Evolutionary conservation across 192 early-diverging fungal genomes (phyloP).

Genomic region (Backusella tuberculispora): DNA sequence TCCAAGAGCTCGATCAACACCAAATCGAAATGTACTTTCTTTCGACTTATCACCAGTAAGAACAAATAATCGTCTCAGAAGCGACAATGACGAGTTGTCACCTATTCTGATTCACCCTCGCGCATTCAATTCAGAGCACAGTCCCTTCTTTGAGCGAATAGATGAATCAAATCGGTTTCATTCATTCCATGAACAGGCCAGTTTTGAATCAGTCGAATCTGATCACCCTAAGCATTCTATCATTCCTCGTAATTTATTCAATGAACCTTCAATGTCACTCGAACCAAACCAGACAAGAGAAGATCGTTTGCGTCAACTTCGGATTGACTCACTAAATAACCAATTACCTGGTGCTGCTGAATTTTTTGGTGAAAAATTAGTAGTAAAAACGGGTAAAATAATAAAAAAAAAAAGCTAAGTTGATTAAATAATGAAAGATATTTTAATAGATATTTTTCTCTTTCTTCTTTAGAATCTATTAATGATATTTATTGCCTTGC

Average conservation of each 20-base stretch:
- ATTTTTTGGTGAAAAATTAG: conserved; percentile 71
- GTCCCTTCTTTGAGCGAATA: conserved; percentile 6
- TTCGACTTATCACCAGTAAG: not conserved
- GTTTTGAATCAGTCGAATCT: not conserved
- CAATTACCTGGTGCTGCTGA: conserved; percentile 59
- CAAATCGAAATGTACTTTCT: not conserved
- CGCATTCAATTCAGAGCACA: not conserved
- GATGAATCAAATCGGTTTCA: not conserved
- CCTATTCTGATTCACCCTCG: not conserved
- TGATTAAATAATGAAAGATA: not conserved
- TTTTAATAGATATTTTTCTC: conserved; percentile 7
- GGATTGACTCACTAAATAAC: conserved; percentile 56
- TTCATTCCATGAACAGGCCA: not conserved
- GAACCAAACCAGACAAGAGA: conserved; percentile 25
- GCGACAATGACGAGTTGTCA: not conserved
- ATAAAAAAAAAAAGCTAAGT: not conserved
- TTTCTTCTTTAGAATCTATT: conserved; percentile 40
- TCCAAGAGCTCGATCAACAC: conserved; percentile 5
- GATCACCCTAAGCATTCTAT: not conserved
- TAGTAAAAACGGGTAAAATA: conserved; percentile 64
- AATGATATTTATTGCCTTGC: conserved; percentile 56
- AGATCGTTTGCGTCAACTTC: conserved; percentile 53
- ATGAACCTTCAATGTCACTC: not conserved
- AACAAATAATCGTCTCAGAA: not conserved
- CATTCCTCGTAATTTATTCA: conserved; percentile 15